Percentiles rank a stretch among this genome's conserved stretches.
phyloP scores from a whole-genome alignment of 148 eudicot genomes.

The Spergularia marina region DNA sequence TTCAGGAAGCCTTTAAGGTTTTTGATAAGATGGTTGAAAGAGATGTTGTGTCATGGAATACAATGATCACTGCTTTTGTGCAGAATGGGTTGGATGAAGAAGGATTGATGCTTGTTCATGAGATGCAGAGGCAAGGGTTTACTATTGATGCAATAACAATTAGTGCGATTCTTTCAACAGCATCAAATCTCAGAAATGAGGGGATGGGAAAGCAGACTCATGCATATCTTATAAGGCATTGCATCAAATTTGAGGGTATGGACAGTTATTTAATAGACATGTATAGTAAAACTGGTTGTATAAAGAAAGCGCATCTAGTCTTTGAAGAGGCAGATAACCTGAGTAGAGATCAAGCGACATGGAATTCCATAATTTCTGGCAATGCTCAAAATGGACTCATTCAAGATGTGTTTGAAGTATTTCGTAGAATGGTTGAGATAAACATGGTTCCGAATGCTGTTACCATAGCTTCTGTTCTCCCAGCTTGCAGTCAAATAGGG shows the following conservation, averaged over 20 bases:
- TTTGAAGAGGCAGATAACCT: slow-evolving; percentile 41
- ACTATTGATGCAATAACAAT: slow-evolving; percentile 60
- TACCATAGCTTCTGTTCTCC: slow-evolving; percentile 77
- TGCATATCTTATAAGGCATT: slow-evolving; percentile 64
- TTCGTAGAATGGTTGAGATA: slow-evolving; percentile 60
- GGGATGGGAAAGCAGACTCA: slow-evolving; percentile 77
- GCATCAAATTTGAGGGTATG: slow-evolving; percentile 69
- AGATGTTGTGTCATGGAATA: slow-evolving; percentile 86
- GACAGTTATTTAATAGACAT: slow-evolving; percentile 82
- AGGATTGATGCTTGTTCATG: slow-evolving; percentile 78
- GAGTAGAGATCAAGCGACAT: slow-evolving; percentile 67
- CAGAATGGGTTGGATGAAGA: slow-evolving; percentile 72
- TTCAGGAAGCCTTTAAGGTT: slow-evolving; percentile 58
- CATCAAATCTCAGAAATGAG: slow-evolving; percentile 73
- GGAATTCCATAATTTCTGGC: slow-evolving; percentile 86
- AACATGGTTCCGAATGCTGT: slow-evolving; percentile 67
- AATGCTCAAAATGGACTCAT: slow-evolving; percentile 58
- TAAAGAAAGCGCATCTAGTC: slow-evolving; percentile 42
- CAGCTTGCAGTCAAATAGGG: slow-evolving; percentile 65
- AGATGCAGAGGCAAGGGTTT: slow-evolving; percentile 82
- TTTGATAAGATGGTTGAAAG: slow-evolving; percentile 70
- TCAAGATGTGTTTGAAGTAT: slow-evolving; percentile 50
- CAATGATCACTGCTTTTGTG: slow-evolving; percentile 74
- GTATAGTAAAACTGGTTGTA: slow-evolving; percentile 72
- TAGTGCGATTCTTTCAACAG: slow-evolving; percentile 73